A percentile compares a stretch with the other conserved stretches of the same genome.
These are phyloP conservation scores for Austropuccinia psidii DNA, from an alignment of 1,284 basidiomycete genomes.

Conservation along the genomic window DNA sequence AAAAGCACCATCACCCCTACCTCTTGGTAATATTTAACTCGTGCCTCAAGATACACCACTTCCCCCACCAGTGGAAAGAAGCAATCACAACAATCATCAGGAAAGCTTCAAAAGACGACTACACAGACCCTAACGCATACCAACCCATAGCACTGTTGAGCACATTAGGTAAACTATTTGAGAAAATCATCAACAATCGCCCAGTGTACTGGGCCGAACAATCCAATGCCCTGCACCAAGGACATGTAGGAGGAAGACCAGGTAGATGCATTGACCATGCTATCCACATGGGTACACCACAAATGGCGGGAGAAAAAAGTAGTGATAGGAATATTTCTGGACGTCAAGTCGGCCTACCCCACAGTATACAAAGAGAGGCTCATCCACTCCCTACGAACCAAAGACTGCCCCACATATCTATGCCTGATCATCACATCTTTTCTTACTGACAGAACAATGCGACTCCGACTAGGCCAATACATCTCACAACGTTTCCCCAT, in stretches of 20 bases:
- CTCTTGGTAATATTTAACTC: not conserved
- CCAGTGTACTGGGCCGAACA: not conserved
- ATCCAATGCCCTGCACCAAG: not conserved
- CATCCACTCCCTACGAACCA: not conserved
- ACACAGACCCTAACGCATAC: not conserved
- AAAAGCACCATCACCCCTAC: not conserved
- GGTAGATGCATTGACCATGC: not conserved
- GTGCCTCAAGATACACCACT: not conserved
- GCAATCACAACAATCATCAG: slow-evolving; percentile 11
- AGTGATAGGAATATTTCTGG: not conserved
- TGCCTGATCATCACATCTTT: not conserved
- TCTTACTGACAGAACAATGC: not conserved
- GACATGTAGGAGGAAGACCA: not conserved
- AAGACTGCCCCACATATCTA: not conserved
- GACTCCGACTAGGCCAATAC: not conserved
- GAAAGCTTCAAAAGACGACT: slow-evolving; percentile 1
- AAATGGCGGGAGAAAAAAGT: not conserved
- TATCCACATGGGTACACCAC: not conserved
- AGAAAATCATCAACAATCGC: not conserved
- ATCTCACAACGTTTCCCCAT: not conserved
- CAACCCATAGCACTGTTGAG: not conserved
- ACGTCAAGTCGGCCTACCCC: slow-evolving; percentile 16
- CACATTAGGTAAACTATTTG: slow-evolving; percentile 9
- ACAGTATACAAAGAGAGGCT: slow-evolving; percentile 6
- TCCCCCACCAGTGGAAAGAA: not conserved